Evolutionary conservation across 23 red algal genomes (phyloP).

Genomic region (Agarophyton chilense): DNA sequence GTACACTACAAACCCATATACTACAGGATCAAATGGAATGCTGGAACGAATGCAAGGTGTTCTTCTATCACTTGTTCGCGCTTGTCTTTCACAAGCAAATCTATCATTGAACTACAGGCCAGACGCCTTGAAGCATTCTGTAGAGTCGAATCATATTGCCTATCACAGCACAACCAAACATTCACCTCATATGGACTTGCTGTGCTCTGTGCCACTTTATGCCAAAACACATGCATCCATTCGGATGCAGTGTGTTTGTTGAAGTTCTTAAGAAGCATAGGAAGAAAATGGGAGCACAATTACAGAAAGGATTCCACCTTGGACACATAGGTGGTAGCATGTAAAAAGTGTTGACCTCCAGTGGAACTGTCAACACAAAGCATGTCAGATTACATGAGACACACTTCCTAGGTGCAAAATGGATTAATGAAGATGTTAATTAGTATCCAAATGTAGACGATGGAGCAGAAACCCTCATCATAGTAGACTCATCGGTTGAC

Average conservation of each 20-base stretch:
- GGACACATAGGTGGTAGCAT: slow-evolving; percentile 5
- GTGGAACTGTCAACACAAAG: neutral
- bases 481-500: neutral
- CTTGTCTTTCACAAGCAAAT: slow-evolving; percentile 7
- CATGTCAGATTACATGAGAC: slow-evolving; percentile 17
- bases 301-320: neutral
- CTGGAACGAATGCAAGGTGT: neutral
- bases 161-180: neutral
- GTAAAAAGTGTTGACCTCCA: neutral
- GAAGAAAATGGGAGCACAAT: too few species aligned
- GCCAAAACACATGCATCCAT: slow-evolving; percentile 22
- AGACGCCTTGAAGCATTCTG: slow-evolving; percentile 9
- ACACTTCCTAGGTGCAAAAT: neutral
- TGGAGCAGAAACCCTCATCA: neutral
- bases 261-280: neutral
- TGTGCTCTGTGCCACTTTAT: neutral
- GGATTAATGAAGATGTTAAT: neutral
- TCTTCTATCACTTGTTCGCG: neutral
- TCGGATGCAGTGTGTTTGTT: neutral
- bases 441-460: neutral
- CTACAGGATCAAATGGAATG: slow-evolving; percentile 2
- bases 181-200: neutral
- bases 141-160: neutral
- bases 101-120: neutral
- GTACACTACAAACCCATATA: neutral